Evolutionary conservation across 2,329 filamentous ascomycete genomes (phyloP), one percentile per base, ranked within the genome.

Genomic region (Neoarthrinium moseri): DNA sequence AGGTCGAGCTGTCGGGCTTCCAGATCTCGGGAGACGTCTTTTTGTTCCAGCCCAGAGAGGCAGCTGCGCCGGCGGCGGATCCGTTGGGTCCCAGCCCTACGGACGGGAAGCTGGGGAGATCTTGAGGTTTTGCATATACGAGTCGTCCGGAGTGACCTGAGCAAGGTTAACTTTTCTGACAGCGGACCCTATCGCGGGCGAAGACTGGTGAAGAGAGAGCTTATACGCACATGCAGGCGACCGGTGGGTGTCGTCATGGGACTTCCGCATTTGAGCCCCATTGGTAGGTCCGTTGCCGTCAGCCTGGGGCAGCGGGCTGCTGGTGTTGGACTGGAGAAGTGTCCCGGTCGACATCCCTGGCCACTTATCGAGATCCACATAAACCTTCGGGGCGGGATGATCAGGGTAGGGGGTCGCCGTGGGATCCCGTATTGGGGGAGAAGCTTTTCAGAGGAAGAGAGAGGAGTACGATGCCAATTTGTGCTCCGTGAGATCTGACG

Each of bases 31-130:
- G 71, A 3, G 80, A 64, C 59, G 81, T 87, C 55, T 81, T 81
- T 59, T 81, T 87, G 39, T 81, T 75, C 73, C 89, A 87, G 41
- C 89, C 89, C 36, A 92, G 71, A 42, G 78, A 80, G 32, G 88
- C 88, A 44, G 89, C 90, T 45, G 87, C 82, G 53, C 85, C 80
- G 49, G 88, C 89, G 46, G 88, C 89, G 42, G 76, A 73, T 56
- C 69, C 72, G 55, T 77, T 72, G 35, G 72, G 56, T 44, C 64
- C 69, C 47, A 89, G 73, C 29, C 87, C 86, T 47, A 75, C 64
- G 8, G 85, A 83, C 11, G 89, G 87, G 57, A 78, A 92, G 58
- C 85, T 87, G 29, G 89, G 89, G 18, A 94, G 77, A 56, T 88
- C 83, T 59, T 82, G 75, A 34, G 87, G 80, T 57, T 81, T 78